phyloP scores from a whole-genome alignment of 257 asterid genomes.

The Voacanga thouarsii region DNA sequence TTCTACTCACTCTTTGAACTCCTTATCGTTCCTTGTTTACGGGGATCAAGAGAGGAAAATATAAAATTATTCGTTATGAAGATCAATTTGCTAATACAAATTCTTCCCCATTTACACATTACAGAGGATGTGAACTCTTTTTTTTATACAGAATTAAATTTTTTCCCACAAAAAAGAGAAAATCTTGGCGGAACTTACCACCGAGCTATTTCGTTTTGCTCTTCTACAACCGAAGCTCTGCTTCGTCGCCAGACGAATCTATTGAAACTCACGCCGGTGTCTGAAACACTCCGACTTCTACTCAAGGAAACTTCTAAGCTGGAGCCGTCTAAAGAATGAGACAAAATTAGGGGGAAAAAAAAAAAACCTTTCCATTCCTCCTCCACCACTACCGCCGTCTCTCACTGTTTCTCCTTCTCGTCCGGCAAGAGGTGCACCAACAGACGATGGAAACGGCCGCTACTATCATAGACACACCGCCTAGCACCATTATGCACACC shows the following conservation, averaged over 20 bases:
- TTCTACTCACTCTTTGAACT: too few relatives aligned
- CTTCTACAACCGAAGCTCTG: conserved; percentile 39
- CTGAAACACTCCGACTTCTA: conserved; percentile 45
- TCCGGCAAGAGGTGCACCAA: too few relatives aligned
- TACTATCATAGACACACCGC: too few relatives aligned
- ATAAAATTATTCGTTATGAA: too few relatives aligned
- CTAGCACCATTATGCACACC: too few relatives aligned
- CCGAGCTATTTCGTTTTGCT: conserved; percentile 32
- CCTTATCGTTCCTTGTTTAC: too few relatives aligned
- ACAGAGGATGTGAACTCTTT: not conserved
- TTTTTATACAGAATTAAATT: conserved; percentile 13
- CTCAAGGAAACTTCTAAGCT: conserved; percentile 27
- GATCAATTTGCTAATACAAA: too few relatives aligned
- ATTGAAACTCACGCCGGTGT: too few relatives aligned
- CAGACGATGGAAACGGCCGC: too few relatives aligned
- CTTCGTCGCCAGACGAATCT: conserved; percentile 53
- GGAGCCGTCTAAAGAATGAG: conserved; percentile 49
- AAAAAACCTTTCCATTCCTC: conserved; percentile 49
- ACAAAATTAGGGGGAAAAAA: conserved; percentile 40
- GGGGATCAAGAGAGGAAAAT: too few relatives aligned
- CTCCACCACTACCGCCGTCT: conserved; percentile 35
- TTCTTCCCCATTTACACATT: too few relatives aligned
- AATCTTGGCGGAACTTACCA: conserved; percentile 42
- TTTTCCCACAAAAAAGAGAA: too few relatives aligned
- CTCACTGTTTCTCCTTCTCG: conserved; percentile 42